Conservation (phyloP, 208 protist genomes). For the Trypanosoma cruzi region DNA sequence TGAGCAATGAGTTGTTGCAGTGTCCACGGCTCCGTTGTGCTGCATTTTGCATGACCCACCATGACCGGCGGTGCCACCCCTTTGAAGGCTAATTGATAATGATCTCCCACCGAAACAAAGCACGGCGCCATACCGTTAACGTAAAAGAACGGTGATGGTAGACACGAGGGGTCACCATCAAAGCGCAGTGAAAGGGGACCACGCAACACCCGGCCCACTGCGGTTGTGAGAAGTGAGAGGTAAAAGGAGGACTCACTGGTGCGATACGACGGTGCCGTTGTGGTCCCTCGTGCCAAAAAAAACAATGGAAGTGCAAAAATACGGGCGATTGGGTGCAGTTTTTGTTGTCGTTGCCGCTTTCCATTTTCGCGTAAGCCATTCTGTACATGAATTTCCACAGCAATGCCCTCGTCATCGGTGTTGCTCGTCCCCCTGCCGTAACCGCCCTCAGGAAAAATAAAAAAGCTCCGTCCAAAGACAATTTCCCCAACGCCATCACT, state of each 20-base stretch:
- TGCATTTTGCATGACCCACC: neutral
- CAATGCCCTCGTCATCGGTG: slow-evolving; percentile 19
- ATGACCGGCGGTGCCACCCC: slow-evolving; percentile 47
- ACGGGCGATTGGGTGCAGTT: slow-evolving; percentile 47
- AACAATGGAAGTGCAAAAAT: slow-evolving; percentile 73
- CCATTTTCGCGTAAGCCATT: neutral
- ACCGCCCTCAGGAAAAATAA: neutral
- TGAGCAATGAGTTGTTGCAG: slow-evolving; percentile 37
- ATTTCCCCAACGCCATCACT: neutral
- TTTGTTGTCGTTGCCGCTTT: neutral
- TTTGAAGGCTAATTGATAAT: slow-evolving; percentile 56
- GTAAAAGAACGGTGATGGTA: slow-evolving; percentile 54
- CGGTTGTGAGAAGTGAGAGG: slow-evolving; percentile 75
- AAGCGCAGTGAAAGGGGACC: slow-evolving; percentile 21
- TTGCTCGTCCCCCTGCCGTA: neutral
- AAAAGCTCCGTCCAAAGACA: slow-evolving; percentile 19
- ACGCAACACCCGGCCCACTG: slow-evolving; percentile 57
- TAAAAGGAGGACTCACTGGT: slow-evolving; percentile 62
- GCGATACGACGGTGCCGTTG: slow-evolving; percentile 32
- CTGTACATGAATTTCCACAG: slow-evolving; percentile 70
- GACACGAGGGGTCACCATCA: slow-evolving; percentile 13
- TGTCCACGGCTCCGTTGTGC: neutral
- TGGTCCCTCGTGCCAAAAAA: slow-evolving; percentile 59
- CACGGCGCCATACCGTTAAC: slow-evolving; percentile 59
- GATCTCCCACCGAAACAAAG: slow-evolving; percentile 67